Evolutionary conservation across 2,329 filamentous ascomycete genomes (phyloP).

Genomic region (Mycosphaerella sp.): DNA sequence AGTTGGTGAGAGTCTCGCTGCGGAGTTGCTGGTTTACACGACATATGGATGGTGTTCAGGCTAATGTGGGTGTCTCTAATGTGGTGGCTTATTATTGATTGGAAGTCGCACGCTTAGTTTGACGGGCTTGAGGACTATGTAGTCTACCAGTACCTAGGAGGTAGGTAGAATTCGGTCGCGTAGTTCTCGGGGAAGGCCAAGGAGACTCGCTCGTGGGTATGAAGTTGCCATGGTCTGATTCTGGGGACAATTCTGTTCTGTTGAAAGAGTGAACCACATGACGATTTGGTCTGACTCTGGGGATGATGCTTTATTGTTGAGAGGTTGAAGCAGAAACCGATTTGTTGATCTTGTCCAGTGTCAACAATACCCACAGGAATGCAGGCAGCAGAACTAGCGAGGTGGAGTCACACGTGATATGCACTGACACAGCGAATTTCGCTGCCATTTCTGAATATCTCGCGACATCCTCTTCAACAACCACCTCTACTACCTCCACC

Average conservation of each 20-base stretch:
- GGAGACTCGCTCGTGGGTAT: constrained; percentile 11
- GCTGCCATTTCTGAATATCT: background rate
- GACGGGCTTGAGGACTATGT: constrained; percentile 19
- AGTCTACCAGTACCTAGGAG: background rate
- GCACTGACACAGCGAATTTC: constrained; percentile 7
- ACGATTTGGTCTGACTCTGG: no score
- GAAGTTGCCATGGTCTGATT: background rate
- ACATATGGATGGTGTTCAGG: constrained; percentile 20
- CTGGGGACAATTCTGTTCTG: background rate
- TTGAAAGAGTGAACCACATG: no score
- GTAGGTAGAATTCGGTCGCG: constrained; percentile 23
- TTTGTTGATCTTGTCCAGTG: no score
- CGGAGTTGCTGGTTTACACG: constrained; percentile 22
- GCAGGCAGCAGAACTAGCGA: no score
- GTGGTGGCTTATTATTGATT: no score
- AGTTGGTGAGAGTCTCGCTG: constrained; percentile 19
- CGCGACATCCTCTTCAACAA: background rate
- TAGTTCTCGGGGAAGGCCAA: constrained; percentile 25
- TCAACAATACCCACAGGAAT: no score
- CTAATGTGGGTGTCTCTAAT: constrained; percentile 11
- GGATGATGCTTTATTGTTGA: no score
- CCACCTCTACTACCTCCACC: background rate
- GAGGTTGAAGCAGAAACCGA: no score
- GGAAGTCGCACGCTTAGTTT: constrained; percentile 9
- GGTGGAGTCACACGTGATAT: no score